Percentiles rank a stretch among this genome's conserved stretches.
These are phyloP conservation scores for Massariosphaeria phaeospora DNA, from an alignment of 495 filamentous ascomycete species.

Conservation along the genomic window DNA sequence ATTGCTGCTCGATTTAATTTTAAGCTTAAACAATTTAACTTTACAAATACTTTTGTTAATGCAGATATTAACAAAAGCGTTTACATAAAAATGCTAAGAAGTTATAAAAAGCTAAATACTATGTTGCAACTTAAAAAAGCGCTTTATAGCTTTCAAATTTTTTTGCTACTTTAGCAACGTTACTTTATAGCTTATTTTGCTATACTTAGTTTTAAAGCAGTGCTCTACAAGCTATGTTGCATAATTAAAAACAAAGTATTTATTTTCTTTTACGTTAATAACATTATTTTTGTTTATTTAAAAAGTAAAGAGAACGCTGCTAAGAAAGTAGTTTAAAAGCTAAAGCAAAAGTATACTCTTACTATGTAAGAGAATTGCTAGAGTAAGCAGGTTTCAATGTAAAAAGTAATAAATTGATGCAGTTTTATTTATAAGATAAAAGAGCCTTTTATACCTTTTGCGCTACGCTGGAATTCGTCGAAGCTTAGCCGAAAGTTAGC, in stretches of 20 bases:
- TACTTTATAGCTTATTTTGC: background rate
- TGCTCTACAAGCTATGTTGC: background rate
- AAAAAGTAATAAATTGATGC: no score
- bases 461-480: no score
- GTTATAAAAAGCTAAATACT: background rate
- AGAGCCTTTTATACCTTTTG: no score
- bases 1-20: conserved; percentile 3
- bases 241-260: background rate
- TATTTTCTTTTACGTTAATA: no score
- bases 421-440: no score
- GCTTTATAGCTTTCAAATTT: conserved; percentile 3
- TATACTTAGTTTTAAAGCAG: background rate
- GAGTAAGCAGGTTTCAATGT: no score
- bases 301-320: no score
- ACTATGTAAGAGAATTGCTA: no score
- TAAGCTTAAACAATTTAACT: conserved; percentile 25
- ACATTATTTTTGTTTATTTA: no score
- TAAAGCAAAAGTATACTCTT: background rate
- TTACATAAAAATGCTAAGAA: background rate
- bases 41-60: conserved; percentile 38
- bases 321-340: background rate
- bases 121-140: background rate
- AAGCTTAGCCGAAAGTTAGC: no score
- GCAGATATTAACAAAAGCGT: background rate
- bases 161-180: background rate